Base-by-base conservation (phyloP, 495 filamentous ascomycete species). In the Xylaria cubensis region DNA sequence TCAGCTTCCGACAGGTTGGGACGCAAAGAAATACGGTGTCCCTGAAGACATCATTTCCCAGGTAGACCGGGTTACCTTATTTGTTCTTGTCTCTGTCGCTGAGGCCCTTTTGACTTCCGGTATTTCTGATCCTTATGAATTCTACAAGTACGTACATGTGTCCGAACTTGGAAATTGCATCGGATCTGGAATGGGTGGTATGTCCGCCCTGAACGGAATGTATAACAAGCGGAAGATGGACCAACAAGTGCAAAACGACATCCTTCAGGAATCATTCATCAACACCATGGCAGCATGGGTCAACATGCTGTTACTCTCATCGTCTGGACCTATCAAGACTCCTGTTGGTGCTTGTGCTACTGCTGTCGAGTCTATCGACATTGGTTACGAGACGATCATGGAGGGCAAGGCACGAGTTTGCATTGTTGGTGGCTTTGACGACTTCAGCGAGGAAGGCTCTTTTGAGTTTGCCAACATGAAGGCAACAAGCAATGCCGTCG, bases 381-480 rank as follows among this genome's bases (percentile, higher is more conserved):
- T 97, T 76, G 96, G 96, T 76, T 97, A 96, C 79, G 96, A 99
- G 83, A 97, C 95, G 17, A 98, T 99, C 79, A 88, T 97, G 73
- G 94, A 98, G 82, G 96, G 96, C 76, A 99, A 98, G 85, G 97
- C 96, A 39, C 91, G 94, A 58, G 88, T 99, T 74, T 98, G 95
- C 87, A 92, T 99, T 70, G 97, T 99, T 66, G 96, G 96, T 88
- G 96, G 96, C 65, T 97, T 98, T 79, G 96, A 99, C 84, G 96
- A 99, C 83, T 98, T 99, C 88, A 94, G 97, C 74, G 96, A 99
- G 83, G 96, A 99, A 84, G 96, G 97, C 64, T 98, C 96, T 5
- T 98, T 97, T 75, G 96, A 99, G 82, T 99, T 99, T 79, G 96
- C 96, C 86, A 99, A 99, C 84, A 99, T 99, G 96, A 97, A 97